Conservation (phyloP, 2,329 filamentous ascomycete genomes). For the Sporothrix sp. region DNA sequence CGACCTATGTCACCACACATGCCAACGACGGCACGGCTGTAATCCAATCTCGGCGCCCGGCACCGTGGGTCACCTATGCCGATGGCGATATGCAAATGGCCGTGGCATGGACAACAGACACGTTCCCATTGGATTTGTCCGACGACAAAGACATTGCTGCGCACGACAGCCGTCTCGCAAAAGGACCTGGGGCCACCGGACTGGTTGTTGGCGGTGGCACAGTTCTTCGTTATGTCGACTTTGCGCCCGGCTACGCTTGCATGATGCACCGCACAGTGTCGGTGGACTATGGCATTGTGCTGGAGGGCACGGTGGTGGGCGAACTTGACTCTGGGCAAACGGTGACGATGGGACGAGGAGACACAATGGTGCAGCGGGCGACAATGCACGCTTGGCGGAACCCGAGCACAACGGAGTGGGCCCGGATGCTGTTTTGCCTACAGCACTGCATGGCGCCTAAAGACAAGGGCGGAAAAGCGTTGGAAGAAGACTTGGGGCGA, state of each 20-base stretch:
- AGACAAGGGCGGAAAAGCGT: background rate
- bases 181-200: constrained; percentile 10
- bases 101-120: constrained; percentile 16
- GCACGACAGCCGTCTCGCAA: constrained; percentile 16
- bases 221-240: constrained; percentile 22
- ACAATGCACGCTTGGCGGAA: constrained; percentile 48
- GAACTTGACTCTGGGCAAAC: constrained; percentile 18
- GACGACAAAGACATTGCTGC: constrained; percentile 16
- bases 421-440: constrained; percentile 35
- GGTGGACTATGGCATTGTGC: constrained; percentile 20
- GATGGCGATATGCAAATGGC: constrained; percentile 15
- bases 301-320: constrained; percentile 16
- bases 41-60: constrained; percentile 15
- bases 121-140: constrained; percentile 18
- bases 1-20: constrained; percentile 17
- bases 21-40: constrained; percentile 14
- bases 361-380: constrained; percentile 33
- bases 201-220: constrained; percentile 18
- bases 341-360: constrained; percentile 14
- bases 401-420: constrained; percentile 36
- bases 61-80: constrained; percentile 13
- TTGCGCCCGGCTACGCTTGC: constrained; percentile 25
- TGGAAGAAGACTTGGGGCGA: background rate
- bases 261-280: constrained; percentile 23
- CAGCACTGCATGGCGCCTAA: constrained; percentile 25